Evolutionary conservation across 176 grass and related monocot genomes (phyloP), one percentile per base, ranked within the genome.

Genomic region (Phoenix roebelenii): DNA sequence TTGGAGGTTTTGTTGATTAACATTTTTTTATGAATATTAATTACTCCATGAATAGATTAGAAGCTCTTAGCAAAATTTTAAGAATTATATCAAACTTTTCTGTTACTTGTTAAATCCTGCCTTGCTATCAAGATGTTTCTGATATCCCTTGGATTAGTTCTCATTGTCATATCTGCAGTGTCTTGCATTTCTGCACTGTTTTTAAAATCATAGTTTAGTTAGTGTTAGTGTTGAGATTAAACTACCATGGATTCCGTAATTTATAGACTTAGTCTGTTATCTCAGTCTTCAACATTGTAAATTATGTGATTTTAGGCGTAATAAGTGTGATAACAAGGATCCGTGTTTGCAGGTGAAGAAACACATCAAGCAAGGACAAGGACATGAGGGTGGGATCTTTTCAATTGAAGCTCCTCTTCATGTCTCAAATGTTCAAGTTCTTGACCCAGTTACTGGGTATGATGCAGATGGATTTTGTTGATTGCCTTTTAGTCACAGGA

Each of bases 391-490:
- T 53, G 86, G 91, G n/a, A 96, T 96, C 54, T 96, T 96, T 76
- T 90, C 86, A 17, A 90, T 96, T 62, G 86, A 96, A 82, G 86
- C 91, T 58, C 91, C 91, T 32, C 91, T 96, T 90, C 91, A 96
- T 87, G 91, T 96, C 71, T 96, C 91, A 32, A 96, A 96, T 74
- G 83, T 90, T 52, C 86, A 90, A 81, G 91, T 90, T 74, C 51
- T 96, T 64, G 86, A 96, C 16, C 86, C 86, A 9, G 86, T 85
- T 26, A 90, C 80, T 7, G 86, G 91, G 91, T 96, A 82, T 67
- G 63, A 39, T 26, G 39, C 18, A 25, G 72, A 14, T 32, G 28
- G 28, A 29, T 63, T 70, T 22, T 50, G 48, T 71, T 51, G n/a
- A 50, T 73, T 54, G 17, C 18, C 28, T 16, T 54, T 24, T 44